phyloP scores from a whole-genome alignment of 2,329 filamentous ascomycete genomes.

The Talaromyces sp. region DNA sequence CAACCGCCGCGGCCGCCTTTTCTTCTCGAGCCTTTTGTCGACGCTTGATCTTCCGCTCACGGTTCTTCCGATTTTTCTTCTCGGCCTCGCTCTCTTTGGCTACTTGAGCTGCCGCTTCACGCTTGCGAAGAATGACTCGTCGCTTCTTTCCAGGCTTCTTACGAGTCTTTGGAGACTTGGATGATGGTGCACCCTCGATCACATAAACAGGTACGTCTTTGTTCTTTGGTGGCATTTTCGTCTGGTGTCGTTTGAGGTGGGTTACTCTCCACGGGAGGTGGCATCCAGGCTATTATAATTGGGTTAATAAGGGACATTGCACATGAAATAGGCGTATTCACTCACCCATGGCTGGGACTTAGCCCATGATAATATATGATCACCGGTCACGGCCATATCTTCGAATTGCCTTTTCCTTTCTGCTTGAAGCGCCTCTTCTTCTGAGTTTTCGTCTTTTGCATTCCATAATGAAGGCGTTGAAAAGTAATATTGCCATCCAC shows the following conservation, averaged over 20 bases:
- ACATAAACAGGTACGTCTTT: slow-evolving; percentile 27
- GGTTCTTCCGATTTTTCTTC: slow-evolving; percentile 44
- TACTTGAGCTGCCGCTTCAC: slow-evolving; percentile 28
- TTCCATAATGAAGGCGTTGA: slow-evolving; percentile 36
- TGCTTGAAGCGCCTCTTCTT: slow-evolving; percentile 14
- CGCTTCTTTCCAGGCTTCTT: slow-evolving; percentile 50
- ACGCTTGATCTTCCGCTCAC: slow-evolving; percentile 42
- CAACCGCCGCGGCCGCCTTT: slow-evolving; percentile 34
- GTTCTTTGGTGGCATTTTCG: slow-evolving; percentile 29
- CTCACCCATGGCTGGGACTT: slow-evolving; percentile 38
- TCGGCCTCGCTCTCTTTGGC: slow-evolving; percentile 41
- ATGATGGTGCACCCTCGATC: slow-evolving; percentile 20
- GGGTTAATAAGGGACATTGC: slow-evolving; percentile 2
- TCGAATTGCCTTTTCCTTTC: slow-evolving; percentile 36
- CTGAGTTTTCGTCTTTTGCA: not conserved
- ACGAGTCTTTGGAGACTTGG: slow-evolving; percentile 33
- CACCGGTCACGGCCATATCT: slow-evolving; percentile 40
- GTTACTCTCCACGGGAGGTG: slow-evolving; percentile 46
- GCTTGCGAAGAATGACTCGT: slow-evolving; percentile 44
- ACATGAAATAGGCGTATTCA: not conserved
- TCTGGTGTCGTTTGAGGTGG: slow-evolving; percentile 38
- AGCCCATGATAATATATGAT: slow-evolving; percentile 35
- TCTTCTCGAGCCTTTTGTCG: slow-evolving; percentile 41
- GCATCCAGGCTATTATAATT: slow-evolving; percentile 39
- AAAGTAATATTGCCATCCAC: slow-evolving; percentile 48